These are phyloP conservation scores for Trichophyton equinum DNA, from an alignment of 2,329 filamentous ascomycete species.

Conservation along the genomic window DNA sequence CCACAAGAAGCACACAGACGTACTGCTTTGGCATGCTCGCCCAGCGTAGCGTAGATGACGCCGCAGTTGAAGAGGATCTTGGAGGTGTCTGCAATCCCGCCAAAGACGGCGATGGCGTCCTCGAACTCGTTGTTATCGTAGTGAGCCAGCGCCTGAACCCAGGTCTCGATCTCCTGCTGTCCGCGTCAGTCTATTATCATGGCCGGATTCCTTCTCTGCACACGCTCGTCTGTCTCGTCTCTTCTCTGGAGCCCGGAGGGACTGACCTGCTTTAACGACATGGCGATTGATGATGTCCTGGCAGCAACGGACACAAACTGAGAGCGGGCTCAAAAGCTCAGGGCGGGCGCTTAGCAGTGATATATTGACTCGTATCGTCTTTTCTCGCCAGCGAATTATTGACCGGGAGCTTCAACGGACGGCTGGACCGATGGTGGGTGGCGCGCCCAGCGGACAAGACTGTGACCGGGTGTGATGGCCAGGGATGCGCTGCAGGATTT, in stretches of 20 bases:
- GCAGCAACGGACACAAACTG: neutral
- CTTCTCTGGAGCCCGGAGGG: neutral
- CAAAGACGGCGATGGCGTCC: constrained; percentile 70
- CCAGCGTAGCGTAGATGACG: constrained; percentile 91
- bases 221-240: too few relatives aligned
- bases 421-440: neutral
- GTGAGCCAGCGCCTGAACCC: constrained; percentile 77
- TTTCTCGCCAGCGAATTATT: too few relatives aligned
- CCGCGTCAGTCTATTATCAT: neutral
- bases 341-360: neutral
- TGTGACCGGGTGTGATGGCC: neutral
- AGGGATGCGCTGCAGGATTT: neutral
- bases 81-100: constrained; percentile 81
- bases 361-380: neutral
- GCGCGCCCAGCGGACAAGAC: neutral
- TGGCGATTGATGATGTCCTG: neutral
- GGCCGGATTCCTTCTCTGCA: too few relatives aligned
- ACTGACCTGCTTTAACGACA: constrained; percentile 18
- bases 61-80: constrained; percentile 98
- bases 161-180: constrained; percentile 88
- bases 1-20: constrained; percentile 25
- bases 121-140: constrained; percentile 99
- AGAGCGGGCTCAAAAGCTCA: neutral
- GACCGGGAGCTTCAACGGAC: neutral
- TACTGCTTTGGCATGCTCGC: constrained; percentile 91